Conservation (phyloP, 495 filamentous ascomycete genomes). For the Thozetella sp. region DNA sequence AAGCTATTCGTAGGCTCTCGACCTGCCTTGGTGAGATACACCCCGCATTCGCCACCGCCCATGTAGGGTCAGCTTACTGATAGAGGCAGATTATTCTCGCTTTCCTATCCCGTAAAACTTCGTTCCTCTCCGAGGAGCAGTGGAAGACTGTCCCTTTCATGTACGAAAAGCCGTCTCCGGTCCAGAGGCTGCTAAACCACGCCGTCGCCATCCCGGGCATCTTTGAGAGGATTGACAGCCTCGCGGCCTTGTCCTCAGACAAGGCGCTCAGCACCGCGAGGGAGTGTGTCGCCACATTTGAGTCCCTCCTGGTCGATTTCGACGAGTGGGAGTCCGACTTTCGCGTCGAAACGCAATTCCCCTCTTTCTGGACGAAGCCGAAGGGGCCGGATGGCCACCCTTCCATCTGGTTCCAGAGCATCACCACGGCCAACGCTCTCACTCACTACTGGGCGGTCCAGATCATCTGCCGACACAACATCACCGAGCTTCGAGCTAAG, state of each 20-base stretch:
- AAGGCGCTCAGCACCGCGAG: neutral
- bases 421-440: slow-evolving; percentile 35
- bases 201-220: slow-evolving; percentile 26
- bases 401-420: slow-evolving; percentile 28
- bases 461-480: slow-evolving; percentile 28
- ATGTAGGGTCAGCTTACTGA: slow-evolving; percentile 5
- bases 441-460: slow-evolving; percentile 38
- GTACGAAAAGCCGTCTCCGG: slow-evolving; percentile 18
- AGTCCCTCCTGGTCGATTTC: slow-evolving; percentile 8
- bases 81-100: slow-evolving; percentile 15
- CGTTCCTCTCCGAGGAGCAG: slow-evolving; percentile 21
- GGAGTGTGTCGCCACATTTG: slow-evolving; percentile 1
- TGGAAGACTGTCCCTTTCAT: slow-evolving; percentile 32
- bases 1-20: slow-evolving; percentile 35
- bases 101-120: slow-evolving; percentile 14
- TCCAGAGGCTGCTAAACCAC: slow-evolving; percentile 30
- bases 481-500: slow-evolving; percentile 15
- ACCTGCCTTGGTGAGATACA: slow-evolving; percentile 25
- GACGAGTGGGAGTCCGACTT: slow-evolving; percentile 14
- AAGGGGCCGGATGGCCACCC: neutral
- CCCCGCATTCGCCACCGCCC: neutral
- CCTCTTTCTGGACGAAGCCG: slow-evolving; percentile 8
- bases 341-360: slow-evolving; percentile 1
- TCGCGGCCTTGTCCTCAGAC: neutral
- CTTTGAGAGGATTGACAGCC: slow-evolving; percentile 12